A percentile compares a stretch with the other conserved stretches of the same genome.
phyloP scores from a whole-genome alignment of 768 basidiomycete genomes.

The Termitomyces sp. region DNA sequence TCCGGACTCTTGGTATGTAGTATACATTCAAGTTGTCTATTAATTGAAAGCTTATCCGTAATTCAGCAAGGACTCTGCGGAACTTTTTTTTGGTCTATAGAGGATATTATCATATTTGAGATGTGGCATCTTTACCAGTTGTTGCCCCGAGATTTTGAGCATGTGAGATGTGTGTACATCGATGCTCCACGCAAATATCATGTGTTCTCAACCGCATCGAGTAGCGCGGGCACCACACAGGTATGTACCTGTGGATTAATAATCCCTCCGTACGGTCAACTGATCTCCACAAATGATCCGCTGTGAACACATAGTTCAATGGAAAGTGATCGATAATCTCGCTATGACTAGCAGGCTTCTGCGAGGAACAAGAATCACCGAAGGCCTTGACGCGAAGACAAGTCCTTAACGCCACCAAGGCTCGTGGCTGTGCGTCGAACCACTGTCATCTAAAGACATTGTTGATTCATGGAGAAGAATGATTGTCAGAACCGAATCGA shows the following conservation, averaged over 20 bases:
- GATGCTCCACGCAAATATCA: neutral
- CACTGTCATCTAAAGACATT: neutral
- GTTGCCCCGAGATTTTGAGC: neutral
- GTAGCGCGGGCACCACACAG: neutral
- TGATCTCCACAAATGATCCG: constrained; percentile 2
- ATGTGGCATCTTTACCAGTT: neutral
- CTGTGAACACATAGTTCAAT: neutral
- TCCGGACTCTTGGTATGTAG: neutral
- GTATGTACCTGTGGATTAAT: neutral
- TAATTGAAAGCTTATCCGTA: too few relatives aligned
- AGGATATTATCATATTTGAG: too few relatives aligned
- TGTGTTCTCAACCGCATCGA: neutral
- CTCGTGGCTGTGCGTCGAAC: constrained; percentile 25
- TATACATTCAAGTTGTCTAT: too few relatives aligned
- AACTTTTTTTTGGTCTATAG: too few relatives aligned
- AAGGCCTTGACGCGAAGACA: constrained; percentile 1
- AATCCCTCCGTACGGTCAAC: neutral
- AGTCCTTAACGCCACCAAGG: constrained; percentile 19
- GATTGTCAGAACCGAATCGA: constrained; percentile 4
- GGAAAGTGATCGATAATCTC: neutral
- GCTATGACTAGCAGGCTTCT: neutral
- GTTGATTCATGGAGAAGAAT: neutral
- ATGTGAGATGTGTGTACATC: neutral
- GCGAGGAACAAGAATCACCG: constrained; percentile 4
- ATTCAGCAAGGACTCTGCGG: too few relatives aligned